Evolutionary conservation across 768 basidiomycete species (phyloP).

Genomic region (Termitomyces titanicus): DNA sequence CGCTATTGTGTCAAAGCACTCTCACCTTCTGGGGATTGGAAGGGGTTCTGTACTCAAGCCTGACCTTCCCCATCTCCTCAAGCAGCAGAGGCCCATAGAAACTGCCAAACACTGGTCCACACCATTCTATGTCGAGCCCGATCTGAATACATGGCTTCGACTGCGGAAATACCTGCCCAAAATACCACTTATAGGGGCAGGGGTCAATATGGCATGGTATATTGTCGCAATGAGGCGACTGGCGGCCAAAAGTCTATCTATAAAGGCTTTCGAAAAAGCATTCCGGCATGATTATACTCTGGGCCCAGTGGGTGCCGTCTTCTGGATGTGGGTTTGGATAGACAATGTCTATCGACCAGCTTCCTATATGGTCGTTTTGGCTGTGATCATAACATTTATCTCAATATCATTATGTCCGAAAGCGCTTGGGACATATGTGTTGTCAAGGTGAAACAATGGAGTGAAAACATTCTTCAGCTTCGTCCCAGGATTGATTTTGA

Average conservation of each 20-base stretch:
- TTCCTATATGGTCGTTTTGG: background rate
- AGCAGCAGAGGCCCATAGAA: slow-evolving; percentile 14
- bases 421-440: too few relatives aligned
- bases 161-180: slow-evolving; percentile 34
- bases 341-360: background rate
- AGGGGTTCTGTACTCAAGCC: slow-evolving; percentile 64
- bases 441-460: background rate
- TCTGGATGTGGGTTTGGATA: slow-evolving; percentile 48
- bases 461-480: background rate
- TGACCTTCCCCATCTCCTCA: slow-evolving; percentile 45
- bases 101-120: slow-evolving; percentile 16
- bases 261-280: background rate
- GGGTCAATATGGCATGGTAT: slow-evolving; percentile 66
- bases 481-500: background rate
- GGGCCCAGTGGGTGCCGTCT: slow-evolving; percentile 32
- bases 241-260: slow-evolving; percentile 19
- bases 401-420: background rate
- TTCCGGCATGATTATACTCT: slow-evolving; percentile 22
- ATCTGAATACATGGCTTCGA: slow-evolving; percentile 18
- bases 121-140: slow-evolving; percentile 39
- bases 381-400: background rate
- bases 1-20: slow-evolving; percentile 51
- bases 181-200: slow-evolving; percentile 64
- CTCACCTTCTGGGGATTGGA: slow-evolving; percentile 77
- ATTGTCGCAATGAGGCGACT: slow-evolving; percentile 51